Percentiles rank a stretch among this genome's conserved stretches.
Evolutionary conservation across 2,329 filamentous ascomycete species (phyloP).

Genomic region (Beauveria caledonica): DNA sequence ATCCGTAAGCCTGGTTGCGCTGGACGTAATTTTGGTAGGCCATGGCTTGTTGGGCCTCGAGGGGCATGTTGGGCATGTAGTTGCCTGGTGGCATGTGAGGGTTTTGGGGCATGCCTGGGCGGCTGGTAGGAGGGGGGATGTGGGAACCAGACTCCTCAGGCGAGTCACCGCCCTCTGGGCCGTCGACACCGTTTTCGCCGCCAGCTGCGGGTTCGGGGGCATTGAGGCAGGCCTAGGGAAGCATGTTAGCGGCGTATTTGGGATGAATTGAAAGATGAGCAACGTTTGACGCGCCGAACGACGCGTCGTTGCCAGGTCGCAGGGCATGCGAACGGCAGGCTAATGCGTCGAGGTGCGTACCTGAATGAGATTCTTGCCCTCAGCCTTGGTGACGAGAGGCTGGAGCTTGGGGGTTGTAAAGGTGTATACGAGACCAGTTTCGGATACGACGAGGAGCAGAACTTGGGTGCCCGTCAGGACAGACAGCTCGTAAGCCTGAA

Average conservation of each 20-base stretch:
- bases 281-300: not conserved
- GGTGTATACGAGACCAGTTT: conserved; percentile 90
- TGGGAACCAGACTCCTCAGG: conserved; percentile 83
- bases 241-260: conserved; percentile 23
- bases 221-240: conserved; percentile 78
- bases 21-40: conserved; percentile 81
- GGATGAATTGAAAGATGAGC: not conserved
- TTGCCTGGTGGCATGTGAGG: conserved; percentile 54
- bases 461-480: conserved; percentile 98
- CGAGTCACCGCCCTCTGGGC: conserved; percentile 71
- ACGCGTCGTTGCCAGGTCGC: not conserved
- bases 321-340: not conserved
- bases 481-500: conserved; percentile 89
- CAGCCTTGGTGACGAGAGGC: conserved; percentile 93
- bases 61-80: conserved; percentile 57
- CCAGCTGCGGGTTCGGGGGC: conserved; percentile 81
- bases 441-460: conserved; percentile 85
- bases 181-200: conserved; percentile 74
- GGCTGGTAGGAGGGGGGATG: conserved; percentile 53
- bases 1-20: conserved; percentile 59
- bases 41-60: conserved; percentile 69
- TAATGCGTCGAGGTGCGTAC: conserved; percentile 41
- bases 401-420: conserved; percentile 98
- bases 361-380: conserved; percentile 99
- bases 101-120: conserved; percentile 58